Evolutionary conservation across 352 stramenopile species (phyloP).

Genomic region (Phytophthora cactorum): DNA sequence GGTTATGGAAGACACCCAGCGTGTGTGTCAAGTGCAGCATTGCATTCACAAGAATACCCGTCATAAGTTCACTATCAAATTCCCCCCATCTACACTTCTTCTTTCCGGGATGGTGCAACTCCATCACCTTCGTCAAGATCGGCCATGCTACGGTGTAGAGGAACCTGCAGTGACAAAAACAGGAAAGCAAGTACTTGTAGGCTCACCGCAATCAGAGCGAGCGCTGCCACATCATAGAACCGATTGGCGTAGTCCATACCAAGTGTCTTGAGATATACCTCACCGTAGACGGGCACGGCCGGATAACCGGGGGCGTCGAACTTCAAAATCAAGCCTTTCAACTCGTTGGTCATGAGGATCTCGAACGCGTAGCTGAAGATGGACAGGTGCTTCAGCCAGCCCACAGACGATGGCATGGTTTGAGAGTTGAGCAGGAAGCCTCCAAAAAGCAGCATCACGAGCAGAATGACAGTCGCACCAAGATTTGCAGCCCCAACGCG

Average conservation of each 20-base stretch:
- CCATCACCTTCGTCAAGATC: constrained; percentile 22
- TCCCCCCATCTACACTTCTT: constrained; percentile 17
- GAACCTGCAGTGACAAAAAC: constrained; percentile 73
- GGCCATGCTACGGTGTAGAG: constrained; percentile 50
- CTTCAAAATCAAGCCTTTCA: constrained; percentile 75
- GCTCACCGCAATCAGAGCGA: constrained; percentile 54
- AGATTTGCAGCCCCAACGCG: constrained; percentile 80
- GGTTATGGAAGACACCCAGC: too few species aligned
- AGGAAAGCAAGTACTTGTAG: constrained; percentile 71
- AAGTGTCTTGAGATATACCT: constrained; percentile 86
- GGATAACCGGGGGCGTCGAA: constrained; percentile 84
- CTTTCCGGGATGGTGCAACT: constrained; percentile 4
- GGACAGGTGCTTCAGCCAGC: constrained; percentile 81
- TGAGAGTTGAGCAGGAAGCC: constrained; percentile 89
- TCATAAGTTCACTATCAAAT: background rate
- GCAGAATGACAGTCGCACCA: constrained; percentile 69
- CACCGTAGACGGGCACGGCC: constrained; percentile 76
- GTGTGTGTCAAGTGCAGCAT: too few species aligned
- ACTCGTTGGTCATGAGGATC: constrained; percentile 87
- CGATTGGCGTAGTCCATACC: constrained; percentile 83
- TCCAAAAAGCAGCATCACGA: constrained; percentile 88
- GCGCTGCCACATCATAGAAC: constrained; percentile 70
- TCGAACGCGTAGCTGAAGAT: constrained; percentile 91
- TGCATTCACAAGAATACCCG: too few species aligned
- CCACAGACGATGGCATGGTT: constrained; percentile 70